A percentile compares a stretch with the other conserved stretches of the same genome.
These are phyloP conservation scores for Tubosaeta sp. DNA, from an alignment of 768 basidiomycete genomes.

Conservation along the genomic window DNA sequence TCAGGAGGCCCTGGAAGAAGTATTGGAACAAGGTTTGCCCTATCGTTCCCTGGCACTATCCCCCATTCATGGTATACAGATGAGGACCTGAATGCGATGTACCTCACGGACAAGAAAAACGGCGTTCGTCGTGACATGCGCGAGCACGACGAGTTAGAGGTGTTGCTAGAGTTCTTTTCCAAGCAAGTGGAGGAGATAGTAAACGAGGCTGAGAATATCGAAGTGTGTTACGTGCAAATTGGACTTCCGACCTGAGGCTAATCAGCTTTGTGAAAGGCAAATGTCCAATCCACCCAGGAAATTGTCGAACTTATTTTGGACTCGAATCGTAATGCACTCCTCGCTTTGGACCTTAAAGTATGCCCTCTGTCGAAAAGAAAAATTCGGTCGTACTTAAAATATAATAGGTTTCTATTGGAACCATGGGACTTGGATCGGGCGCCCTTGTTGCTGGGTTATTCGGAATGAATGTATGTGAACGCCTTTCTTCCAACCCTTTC, in stretches of 20 bases:
- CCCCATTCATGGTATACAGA: conserved; percentile 43
- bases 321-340: conserved; percentile 87
- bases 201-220: conserved; percentile 84
- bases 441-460: conserved; percentile 89
- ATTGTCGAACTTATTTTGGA: conserved; percentile 96
- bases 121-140: conserved; percentile 52
- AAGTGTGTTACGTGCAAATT: conserved; percentile 41
- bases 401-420: conserved; percentile 81
- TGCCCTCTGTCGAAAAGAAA: conserved; percentile 5
- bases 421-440: conserved; percentile 88
- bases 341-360: conserved; percentile 89
- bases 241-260: not conserved
- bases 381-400: conserved; percentile 1
- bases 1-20: conserved; percentile 86
- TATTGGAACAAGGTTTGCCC: conserved; percentile 78
- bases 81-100: conserved; percentile 94
- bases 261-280: conserved; percentile 41
- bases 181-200: conserved; percentile 98
- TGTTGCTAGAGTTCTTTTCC: conserved; percentile 89
- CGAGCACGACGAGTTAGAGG: conserved; percentile 92
- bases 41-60: not conserved
- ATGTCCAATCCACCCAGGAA: conserved; percentile 96
- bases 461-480: conserved; percentile 88
- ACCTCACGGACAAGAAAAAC: conserved; percentile 81
- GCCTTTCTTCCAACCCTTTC: conserved; percentile 11